Conservation (phyloP, 2,329 filamentous ascomycete genomes). For the Simplicillium sp. region DNA sequence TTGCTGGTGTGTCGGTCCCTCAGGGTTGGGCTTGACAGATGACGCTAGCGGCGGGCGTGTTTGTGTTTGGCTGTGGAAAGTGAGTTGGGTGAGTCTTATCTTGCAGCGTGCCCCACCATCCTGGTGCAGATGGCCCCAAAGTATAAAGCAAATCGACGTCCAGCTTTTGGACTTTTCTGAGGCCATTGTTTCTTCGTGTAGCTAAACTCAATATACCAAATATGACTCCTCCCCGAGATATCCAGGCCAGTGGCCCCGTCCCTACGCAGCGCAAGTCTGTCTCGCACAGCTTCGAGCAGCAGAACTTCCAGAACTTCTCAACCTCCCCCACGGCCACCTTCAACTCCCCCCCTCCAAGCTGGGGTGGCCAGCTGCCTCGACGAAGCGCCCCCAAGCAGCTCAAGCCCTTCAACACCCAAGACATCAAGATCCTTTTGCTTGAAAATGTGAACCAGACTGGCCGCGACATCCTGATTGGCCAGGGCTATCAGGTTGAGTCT, state of each 20-base stretch:
- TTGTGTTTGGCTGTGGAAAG: too few relatives aligned
- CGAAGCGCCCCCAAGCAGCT: slow-evolving; percentile 56
- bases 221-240: slow-evolving; percentile 41
- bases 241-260: slow-evolving; percentile 25
- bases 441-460: slow-evolving; percentile 95
- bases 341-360: slow-evolving; percentile 61
- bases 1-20: too few relatives aligned
- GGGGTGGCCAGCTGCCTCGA: slow-evolving; percentile 32
- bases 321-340: slow-evolving; percentile 68
- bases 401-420: slow-evolving; percentile 91
- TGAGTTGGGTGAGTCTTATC: too few relatives aligned
- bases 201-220: slow-evolving; percentile 2
- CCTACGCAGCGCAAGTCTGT: slow-evolving; percentile 24
- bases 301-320: slow-evolving; percentile 50
- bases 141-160: too few relatives aligned
- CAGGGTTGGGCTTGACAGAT: too few relatives aligned
- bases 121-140: too few relatives aligned
- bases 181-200: too few relatives aligned
- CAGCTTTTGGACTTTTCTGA: too few relatives aligned
- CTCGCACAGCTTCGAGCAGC: slow-evolving; percentile 47
- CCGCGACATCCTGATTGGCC: slow-evolving; percentile 66
- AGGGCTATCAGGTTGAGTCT: slow-evolving; percentile 94
- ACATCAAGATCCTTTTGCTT: slow-evolving; percentile 90
- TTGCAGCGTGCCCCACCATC: too few relatives aligned
- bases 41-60: too few relatives aligned